Evolutionary conservation across 805 yeast genomes (phyloP).

Genomic region (Kluyveromyces nonfermentans): DNA sequence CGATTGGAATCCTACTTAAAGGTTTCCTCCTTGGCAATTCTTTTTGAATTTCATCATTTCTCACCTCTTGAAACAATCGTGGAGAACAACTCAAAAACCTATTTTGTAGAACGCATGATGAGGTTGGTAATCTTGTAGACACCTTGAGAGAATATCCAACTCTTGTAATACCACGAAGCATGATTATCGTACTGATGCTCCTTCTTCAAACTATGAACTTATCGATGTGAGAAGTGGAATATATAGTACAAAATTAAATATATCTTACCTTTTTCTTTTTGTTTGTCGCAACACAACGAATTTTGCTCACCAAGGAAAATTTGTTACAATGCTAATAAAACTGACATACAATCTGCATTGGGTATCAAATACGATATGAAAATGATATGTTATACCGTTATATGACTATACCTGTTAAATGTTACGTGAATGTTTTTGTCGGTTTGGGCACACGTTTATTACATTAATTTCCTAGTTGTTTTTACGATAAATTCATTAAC

Average conservation of each 20-base stretch:
- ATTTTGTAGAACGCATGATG: background rate
- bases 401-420: background rate
- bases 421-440: background rate
- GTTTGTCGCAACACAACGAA: no score
- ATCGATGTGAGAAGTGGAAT: no score
- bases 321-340: background rate
- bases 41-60: background rate
- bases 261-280: no score
- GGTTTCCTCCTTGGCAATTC: slow-evolving; percentile 40
- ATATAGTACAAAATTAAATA: background rate
- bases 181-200: background rate
- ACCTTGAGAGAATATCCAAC: background rate
- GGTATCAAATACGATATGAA: background rate
- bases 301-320: no score
- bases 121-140: background rate
- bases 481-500: background rate
- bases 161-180: background rate
- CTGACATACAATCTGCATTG: background rate
- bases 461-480: background rate
- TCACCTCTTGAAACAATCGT: background rate
- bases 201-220: no score
- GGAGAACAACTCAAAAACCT: background rate
- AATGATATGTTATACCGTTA: background rate
- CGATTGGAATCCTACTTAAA: slow-evolving; percentile 71
- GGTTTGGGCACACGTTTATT: background rate